A percentile compares a stretch with the other conserved stretches of the same genome.
Conservation (phyloP, 352 stramenopile species). For the Globisporangium megalacanthum region DNA sequence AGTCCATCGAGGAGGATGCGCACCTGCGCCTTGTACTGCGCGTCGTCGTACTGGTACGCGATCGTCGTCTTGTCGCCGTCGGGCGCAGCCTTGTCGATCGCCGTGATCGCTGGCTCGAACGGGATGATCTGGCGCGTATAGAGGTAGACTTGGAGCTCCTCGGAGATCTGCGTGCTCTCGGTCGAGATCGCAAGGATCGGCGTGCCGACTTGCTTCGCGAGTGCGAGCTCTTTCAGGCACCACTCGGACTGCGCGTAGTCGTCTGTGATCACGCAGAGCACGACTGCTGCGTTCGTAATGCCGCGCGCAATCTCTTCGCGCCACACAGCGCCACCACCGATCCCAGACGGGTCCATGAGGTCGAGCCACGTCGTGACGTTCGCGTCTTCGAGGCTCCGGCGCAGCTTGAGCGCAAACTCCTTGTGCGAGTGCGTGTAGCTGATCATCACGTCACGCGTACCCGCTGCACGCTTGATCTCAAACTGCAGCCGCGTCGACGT, state of each 20-base stretch:
- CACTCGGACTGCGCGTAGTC: constrained; percentile 77
- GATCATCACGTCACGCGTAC: constrained; percentile 81
- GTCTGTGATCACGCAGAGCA: constrained; percentile 75
- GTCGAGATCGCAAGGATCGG: constrained; percentile 72
- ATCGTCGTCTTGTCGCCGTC: constrained; percentile 48
- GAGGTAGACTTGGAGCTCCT: constrained; percentile 81
- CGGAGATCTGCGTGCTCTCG: constrained; percentile 54
- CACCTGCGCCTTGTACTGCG: constrained; percentile 67
- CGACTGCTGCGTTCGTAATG: constrained; percentile 69
- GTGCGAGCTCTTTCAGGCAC: constrained; percentile 77
- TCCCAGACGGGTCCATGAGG: constrained; percentile 81
- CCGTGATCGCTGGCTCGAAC: constrained; percentile 64
- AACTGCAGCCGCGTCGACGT: constrained; percentile 75
- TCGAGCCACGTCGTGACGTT: constrained; percentile 86
- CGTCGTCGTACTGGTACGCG: constrained; percentile 75
- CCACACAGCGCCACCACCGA: constrained; percentile 74
- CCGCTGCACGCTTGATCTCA: constrained; percentile 72
- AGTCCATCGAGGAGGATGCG: constrained; percentile 74
- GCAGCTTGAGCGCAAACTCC: constrained; percentile 78
- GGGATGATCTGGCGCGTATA: constrained; percentile 80
- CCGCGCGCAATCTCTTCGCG: constrained; percentile 75
- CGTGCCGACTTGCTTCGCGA: constrained; percentile 76
- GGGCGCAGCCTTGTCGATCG: constrained; percentile 63
- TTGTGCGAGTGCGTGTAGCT: constrained; percentile 83
- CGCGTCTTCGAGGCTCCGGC: constrained; percentile 54